Evolutionary conservation across 192 early-diverging fungal genomes (phyloP).

Genomic region (Rhizophagus prolifer): DNA sequence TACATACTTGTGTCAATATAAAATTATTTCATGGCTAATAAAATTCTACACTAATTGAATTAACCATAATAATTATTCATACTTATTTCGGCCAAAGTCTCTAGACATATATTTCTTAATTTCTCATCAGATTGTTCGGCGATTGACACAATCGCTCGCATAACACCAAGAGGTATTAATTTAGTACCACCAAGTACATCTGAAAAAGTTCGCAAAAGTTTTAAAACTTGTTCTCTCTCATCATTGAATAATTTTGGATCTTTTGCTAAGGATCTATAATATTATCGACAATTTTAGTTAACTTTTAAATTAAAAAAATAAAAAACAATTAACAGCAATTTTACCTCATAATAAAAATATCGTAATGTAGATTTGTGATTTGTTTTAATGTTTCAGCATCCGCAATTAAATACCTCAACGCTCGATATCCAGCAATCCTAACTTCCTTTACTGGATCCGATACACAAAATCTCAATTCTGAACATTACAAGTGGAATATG

Average conservation of each 20-base stretch:
- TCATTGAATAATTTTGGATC: slow-evolving; percentile 63
- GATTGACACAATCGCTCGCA: slow-evolving; percentile 72
- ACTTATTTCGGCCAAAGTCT: slow-evolving; percentile 77
- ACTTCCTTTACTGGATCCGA: slow-evolving; percentile 31
- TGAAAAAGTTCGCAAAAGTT: slow-evolving; percentile 67
- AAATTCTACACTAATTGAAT: neutral
- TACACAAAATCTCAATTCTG: slow-evolving; percentile 29
- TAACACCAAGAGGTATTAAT: slow-evolving; percentile 59
- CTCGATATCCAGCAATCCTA: slow-evolving; percentile 29
- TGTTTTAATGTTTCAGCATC: slow-evolving; percentile 14
- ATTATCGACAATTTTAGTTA: neutral
- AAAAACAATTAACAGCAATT: neutral
- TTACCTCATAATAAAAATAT: slow-evolving; percentile 77
- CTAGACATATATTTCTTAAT: slow-evolving; percentile 67
- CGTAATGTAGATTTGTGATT: slow-evolving; percentile 35
- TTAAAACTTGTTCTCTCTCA: slow-evolving; percentile 78
- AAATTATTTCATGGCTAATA: neutral
- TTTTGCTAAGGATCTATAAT: slow-evolving; percentile 47
- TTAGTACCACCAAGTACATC: slow-evolving; percentile 62
- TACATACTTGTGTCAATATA: neutral
- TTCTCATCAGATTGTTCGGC: slow-evolving; percentile 80
- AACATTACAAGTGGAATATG: neutral
- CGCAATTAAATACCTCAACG: slow-evolving; percentile 26
- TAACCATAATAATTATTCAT: neutral
- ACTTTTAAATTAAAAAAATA: neutral